Evolutionary conservation across 768 basidiomycete species (phyloP).

Genomic region (Mycena alexandri): DNA sequence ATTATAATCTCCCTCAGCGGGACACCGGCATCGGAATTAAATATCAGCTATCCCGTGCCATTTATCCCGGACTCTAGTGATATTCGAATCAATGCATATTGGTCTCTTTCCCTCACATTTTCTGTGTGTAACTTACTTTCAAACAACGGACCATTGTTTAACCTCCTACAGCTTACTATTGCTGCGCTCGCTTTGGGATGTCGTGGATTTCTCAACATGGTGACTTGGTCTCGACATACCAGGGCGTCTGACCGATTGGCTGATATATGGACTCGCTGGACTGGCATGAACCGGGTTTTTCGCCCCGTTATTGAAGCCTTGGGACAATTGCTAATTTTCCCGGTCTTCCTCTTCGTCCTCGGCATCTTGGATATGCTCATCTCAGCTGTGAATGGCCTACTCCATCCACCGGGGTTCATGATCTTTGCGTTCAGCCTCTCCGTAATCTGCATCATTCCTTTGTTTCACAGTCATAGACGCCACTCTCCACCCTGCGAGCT

Average conservation of each 20-base stretch:
- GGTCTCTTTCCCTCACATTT: constrained; percentile 33
- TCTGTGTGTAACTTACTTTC: constrained; percentile 20
- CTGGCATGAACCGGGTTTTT: constrained; percentile 19
- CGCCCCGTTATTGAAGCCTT: constrained; percentile 34
- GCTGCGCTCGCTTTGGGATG: constrained; percentile 37
- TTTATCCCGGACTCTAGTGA: constrained; percentile 29
- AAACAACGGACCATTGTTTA: no score
- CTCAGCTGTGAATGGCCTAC: constrained; percentile 8
- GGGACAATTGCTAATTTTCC: constrained; percentile 29
- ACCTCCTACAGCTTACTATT: constrained; percentile 24
- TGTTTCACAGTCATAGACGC: constrained; percentile 13
- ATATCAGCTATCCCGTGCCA: neutral
- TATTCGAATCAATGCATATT: constrained; percentile 34
- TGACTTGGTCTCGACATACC: constrained; percentile 28
- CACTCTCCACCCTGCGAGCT: constrained; percentile 13
- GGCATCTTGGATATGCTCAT: constrained; percentile 34
- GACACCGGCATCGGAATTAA: neutral
- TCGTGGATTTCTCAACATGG: constrained; percentile 32
- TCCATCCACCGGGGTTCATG: constrained; percentile 6
- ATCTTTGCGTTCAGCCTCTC: constrained; percentile 15
- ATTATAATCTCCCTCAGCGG: constrained; percentile 15
- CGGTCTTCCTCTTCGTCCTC: constrained; percentile 34
- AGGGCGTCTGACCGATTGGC: constrained; percentile 17
- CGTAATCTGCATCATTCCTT: constrained; percentile 3
- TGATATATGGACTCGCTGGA: constrained; percentile 35